Conservation (phyloP, 352 stramenopile species). For the Phytophthora cajani region DNA sequence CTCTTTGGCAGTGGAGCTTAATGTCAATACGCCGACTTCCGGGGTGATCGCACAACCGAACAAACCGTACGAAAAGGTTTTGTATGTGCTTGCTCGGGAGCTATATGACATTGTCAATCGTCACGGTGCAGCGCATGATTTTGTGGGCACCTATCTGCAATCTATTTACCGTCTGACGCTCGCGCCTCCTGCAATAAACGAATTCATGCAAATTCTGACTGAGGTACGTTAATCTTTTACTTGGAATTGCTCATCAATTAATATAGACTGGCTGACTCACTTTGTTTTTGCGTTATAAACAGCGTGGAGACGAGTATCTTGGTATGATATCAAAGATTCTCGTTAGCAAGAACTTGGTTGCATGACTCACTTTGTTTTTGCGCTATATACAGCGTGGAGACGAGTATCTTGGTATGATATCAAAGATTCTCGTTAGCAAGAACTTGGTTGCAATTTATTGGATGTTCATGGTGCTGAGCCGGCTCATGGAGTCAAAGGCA, state of each 20-base stretch:
- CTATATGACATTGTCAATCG: conserved; percentile 71
- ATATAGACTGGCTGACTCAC: background rate
- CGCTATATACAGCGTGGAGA: conserved; percentile 56
- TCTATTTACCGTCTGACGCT: conserved; percentile 75
- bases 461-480: conserved; percentile 74
- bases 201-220: conserved; percentile 76
- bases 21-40: conserved; percentile 75
- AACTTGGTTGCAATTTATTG: conserved; percentile 72
- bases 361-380: background rate
- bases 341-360: no score
- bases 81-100: conserved; percentile 71
- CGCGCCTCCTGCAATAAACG: conserved; percentile 69
- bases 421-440: conserved; percentile 63
- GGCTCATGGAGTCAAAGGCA: conserved; percentile 70
- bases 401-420: conserved; percentile 75
- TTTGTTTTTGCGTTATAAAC: conserved; percentile 3
- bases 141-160: conserved; percentile 78
- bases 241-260: background rate
- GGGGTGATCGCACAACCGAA: conserved; percentile 79
- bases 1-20: conserved; percentile 74
- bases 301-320: conserved; percentile 82
- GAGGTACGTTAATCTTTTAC: conserved; percentile 50
- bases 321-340: conserved; percentile 71
- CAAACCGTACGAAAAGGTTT: conserved; percentile 80
- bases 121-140: conserved; percentile 67